Base-by-base conservation (phyloP, 176 grass and related monocot species). In the Rhynchospora pubera region DNA sequence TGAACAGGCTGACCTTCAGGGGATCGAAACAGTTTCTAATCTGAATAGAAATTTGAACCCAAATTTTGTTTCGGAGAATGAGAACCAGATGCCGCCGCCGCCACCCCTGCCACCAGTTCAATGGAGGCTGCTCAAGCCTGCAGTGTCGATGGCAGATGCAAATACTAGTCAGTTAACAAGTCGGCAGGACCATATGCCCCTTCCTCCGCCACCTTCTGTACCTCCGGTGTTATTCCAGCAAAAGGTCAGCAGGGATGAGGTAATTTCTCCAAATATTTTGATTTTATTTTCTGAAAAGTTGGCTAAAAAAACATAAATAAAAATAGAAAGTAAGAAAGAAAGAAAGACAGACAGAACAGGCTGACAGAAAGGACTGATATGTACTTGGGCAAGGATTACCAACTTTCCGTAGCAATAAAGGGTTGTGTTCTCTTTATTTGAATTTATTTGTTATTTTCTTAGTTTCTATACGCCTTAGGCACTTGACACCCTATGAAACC, bases 91-190 rank as follows among this genome's bases (percentile, higher is more conserved):
- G 85, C 97, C 97, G 0, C 93, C 89, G 0, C 91, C 90, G 6
- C 97, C 97, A 55, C 97, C 97, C 83, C 91, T 95, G 42, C 97
- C 96, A 60, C 97, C 97, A 78, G 87, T 88, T 84, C 93, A 99
- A 84, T 99, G 97, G 97, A 96, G 93, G 84, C 84, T 86, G 78
- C 86, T 67, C 48, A 93, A 83, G 83, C 74, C 85, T 85, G 53
- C 84, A 80, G 64, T 79, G 58, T 84, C 44, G 57, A 82, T 87
- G 68, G 90, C 81, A 64, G 77, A 81, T 85, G 75, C 57, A 46
- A 81, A 70, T 64, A 65, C 60, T 88, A 62, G 50, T 77, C 23
- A 56, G 72, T 48, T 32, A 24, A 12, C 50, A 55, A 13, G 1
- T 32, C 24, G 13, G 48, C 72, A 77, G 48, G 50, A 56, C 14